These are phyloP conservation scores for Prosopis cineraria DNA, from an alignment of 306 rosid genomes.

Conservation along the genomic window DNA sequence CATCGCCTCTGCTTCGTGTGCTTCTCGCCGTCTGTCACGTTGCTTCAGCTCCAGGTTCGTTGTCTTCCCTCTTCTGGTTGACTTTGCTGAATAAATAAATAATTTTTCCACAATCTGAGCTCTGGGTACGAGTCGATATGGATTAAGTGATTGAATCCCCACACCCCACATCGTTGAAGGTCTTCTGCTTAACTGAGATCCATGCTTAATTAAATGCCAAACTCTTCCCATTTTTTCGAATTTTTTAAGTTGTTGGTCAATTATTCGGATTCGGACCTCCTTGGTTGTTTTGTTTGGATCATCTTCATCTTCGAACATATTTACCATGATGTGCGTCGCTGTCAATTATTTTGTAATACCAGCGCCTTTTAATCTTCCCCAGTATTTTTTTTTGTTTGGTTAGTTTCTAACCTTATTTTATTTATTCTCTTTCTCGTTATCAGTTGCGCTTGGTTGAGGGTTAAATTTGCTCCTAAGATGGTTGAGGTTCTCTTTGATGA, in stretches of 20 bases:
- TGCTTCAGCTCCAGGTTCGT: too few species aligned
- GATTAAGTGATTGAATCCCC: too few species aligned
- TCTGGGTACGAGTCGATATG: too few species aligned
- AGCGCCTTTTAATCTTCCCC: background rate
- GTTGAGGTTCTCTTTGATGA: constrained; percentile 88
- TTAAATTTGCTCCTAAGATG: constrained; percentile 42
- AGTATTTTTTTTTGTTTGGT: background rate
- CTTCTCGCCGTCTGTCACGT: too few species aligned
- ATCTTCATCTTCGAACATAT: background rate
- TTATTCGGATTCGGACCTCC: background rate
- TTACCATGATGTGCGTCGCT: background rate
- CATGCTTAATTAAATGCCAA: background rate
- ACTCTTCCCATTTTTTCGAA: background rate
- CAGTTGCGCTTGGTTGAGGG: background rate
- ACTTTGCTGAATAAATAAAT: too few species aligned
- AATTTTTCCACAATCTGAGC: too few species aligned
- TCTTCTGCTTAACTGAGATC: too few species aligned
- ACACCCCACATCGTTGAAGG: too few species aligned
- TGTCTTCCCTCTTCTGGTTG: too few species aligned
- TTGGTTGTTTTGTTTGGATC: background rate
- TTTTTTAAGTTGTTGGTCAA: background rate
- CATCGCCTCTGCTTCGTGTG: too few species aligned
- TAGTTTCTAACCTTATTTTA: background rate
- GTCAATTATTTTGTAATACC: background rate
- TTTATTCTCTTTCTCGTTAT: background rate